Base-by-base conservation (phyloP, 306 rosid genomes). In the Medicago ruthenica region DNA sequence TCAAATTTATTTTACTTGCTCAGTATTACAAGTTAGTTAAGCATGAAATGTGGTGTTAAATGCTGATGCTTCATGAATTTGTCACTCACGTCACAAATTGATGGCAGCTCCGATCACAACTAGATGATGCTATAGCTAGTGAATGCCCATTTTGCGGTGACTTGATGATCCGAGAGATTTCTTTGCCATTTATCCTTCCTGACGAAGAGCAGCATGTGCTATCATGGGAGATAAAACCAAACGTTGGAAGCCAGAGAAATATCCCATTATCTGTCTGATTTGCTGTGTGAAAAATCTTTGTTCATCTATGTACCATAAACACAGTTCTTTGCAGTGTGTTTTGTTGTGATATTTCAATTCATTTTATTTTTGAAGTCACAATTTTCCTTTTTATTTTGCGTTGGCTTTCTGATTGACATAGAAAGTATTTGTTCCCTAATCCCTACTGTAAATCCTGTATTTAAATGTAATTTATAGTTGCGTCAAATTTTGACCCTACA, bases 111-210 rank as follows among this genome's bases (percentile, higher is more conserved):
- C 97, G 97, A 39, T 87, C 92, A 11, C 97, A 95, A 86, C 71
- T 95, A 86, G 98, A 95, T 36, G 98, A 95, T 75, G 96, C 97
- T 45, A 83, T 92, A 80, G 98, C 98, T 3, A 88, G 96, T 63
- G 97, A 92, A 80, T 95, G 98, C 86, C 97, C 98, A 24, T 95
- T 92, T 85, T 95, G 97, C 58, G 97, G 98, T 4, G 96, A 89
- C 72, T 63, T 95, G 82, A 95, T 92, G 96, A 90, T 95, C 68
- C 82, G 88, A n/a, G 97, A 95, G 88, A 95, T 92, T 71, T 92
- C 97, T 13, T 79, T 83, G 84, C 92, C 96, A 21, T 95, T 95
- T 70, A 84, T 92, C 64, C 83, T 81, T 37, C 82, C 89, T 0
- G 91, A 85, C 62, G 97, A 92, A 86, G 85, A 89, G 4, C 89